Base-by-base conservation (phyloP, 139 green algal species). In the Asterochloris sp. region DNA sequence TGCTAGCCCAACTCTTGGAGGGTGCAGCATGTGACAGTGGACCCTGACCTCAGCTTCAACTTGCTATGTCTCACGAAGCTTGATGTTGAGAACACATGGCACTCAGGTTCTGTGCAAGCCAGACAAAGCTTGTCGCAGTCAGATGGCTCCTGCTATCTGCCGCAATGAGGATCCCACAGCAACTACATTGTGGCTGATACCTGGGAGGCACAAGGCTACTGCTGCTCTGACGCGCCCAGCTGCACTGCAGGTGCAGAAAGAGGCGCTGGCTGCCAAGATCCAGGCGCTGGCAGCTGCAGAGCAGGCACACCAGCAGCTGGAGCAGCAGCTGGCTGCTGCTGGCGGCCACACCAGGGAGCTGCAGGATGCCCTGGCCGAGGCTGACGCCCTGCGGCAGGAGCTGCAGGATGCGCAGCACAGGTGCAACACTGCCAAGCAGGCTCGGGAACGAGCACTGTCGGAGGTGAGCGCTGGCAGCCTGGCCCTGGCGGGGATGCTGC, bases 381-480 rank as follows among this genome's bases (percentile, higher is more conserved):
- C 62, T 64, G 77, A 73, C n/a, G 61, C 63, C 6, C 62, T 81
- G 63, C 61, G 63, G 62, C 77, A 73, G 27, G 62, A 81, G 26
- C 77, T 73, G 11, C 28, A 81, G 28, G 77, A 81, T 24, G 73
- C 77, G 27, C 28, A 47, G 27, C 17, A 64, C 10, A 73, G 61
- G 63, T 81, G 69, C 77, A 81, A 19, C 77, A 81, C 77, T 74
- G 62, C 61, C 24, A 73, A 81, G 26, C 77, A 81, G 47, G 76
- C 76, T 38, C 76, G 76, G 12, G 76, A 80, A 47, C 27, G 76
- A 47, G 76, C 76, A 0, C 67, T 80, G 76, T 69, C 54, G 0
- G 76, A 80, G 76, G 76, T 80, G 60, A n/a, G 69, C 12, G 38
- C 38, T 54, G 38, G 38, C 38, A 54, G 38, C 38, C 38, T 54